These are phyloP conservation scores for Aspergillus pseudoviridinutans DNA, from an alignment of 2,329 filamentous ascomycete genomes.

Conservation along the genomic window DNA sequence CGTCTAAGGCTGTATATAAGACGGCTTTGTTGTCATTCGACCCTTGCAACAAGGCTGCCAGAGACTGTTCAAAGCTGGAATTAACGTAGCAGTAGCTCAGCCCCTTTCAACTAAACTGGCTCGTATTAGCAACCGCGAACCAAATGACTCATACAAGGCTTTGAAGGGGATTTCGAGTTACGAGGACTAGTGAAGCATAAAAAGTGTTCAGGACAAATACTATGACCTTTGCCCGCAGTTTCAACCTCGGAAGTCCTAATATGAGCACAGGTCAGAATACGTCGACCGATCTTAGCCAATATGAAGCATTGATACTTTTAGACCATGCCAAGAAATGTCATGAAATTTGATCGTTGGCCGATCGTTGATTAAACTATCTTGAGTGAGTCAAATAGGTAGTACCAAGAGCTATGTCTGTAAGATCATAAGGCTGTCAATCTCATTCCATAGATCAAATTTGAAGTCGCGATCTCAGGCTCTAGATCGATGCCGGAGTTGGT, in stretches of 20 bases:
- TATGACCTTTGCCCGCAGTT: not conserved
- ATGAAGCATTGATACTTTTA: not conserved
- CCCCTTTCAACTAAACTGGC: not conserved
- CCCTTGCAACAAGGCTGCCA: not conserved
- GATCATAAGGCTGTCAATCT: not conserved
- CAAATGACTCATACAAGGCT: not conserved
- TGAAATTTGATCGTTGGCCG: not conserved
- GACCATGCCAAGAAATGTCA: not conserved
- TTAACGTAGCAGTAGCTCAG: not conserved
- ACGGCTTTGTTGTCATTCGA: not conserved
- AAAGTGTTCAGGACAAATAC: not conserved
- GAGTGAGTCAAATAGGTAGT: not conserved
- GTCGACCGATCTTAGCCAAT: not conserved
- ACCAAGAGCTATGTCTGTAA: not conserved
- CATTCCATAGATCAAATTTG: not conserved
- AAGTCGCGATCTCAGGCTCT: not conserved
- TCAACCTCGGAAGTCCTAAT: not conserved
- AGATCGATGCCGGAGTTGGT: not conserved
- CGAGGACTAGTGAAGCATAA: not conserved
- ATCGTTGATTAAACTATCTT: not conserved
- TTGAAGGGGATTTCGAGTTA: not conserved
- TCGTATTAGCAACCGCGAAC: not conserved
- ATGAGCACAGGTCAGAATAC: not conserved
- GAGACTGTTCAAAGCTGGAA: not conserved
- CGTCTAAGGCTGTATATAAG: not conserved